These are phyloP conservation scores for Candida tropicalis DNA, from an alignment of 1,139 yeast genomes.

Conservation along the genomic window DNA sequence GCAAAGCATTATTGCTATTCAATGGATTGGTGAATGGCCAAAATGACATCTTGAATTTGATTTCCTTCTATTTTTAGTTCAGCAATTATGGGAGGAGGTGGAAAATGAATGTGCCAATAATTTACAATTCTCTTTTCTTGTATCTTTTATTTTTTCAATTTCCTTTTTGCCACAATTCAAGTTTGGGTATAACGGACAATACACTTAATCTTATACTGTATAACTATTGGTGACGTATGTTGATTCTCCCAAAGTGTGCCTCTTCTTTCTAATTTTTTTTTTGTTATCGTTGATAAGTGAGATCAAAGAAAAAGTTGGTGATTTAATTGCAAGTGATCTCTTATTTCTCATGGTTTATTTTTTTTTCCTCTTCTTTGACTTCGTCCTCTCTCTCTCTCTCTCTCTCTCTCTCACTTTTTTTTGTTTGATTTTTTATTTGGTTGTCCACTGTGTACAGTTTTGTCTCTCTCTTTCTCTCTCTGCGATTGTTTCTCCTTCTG, in stretches of 20 bases:
- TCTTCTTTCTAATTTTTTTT: background rate
- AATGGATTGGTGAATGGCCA: slow-evolving; percentile 51
- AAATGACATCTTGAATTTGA: slow-evolving; percentile 48
- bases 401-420: background rate
- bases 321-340: background rate
- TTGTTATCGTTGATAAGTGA: slow-evolving; percentile 7
- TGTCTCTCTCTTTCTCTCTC: background rate
- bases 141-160: background rate
- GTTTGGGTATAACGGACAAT: background rate
- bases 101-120: background rate
- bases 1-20: slow-evolving; percentile 43
- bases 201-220: background rate
- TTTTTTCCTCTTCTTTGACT: background rate
- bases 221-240: background rate
- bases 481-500: background rate
- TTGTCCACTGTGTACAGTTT: too few relatives aligned
- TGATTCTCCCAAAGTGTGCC: background rate
- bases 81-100: background rate
- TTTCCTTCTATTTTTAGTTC: background rate
- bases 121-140: background rate
- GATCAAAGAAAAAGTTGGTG: slow-evolving; percentile 1
- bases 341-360: background rate
- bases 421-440: too few relatives aligned
- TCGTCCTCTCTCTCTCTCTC: background rate
- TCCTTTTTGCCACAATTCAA: background rate